Percentiles rank a stretch among this genome's conserved stretches.
Conservation (phyloP, 306 rosid genomes). For the Begonia loranthoides region DNA sequence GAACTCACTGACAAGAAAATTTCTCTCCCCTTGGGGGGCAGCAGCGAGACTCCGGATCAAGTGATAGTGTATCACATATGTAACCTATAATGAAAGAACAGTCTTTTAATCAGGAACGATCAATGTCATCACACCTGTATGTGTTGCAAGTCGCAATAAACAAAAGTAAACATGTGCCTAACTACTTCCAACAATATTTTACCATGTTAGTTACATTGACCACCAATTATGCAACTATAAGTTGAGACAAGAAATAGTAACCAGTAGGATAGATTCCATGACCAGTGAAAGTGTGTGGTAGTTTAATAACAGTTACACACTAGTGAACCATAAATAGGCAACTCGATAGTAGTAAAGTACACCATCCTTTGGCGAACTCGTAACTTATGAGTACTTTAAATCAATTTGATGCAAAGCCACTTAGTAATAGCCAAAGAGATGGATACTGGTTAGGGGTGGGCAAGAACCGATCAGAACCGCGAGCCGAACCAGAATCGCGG, state of each 20-base stretch:
- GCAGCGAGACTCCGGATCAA: constrained; percentile 57
- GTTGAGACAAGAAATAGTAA: neutral
- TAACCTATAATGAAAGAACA: constrained; percentile 35
- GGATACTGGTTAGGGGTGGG: too few relatives aligned
- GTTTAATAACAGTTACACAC: too few relatives aligned
- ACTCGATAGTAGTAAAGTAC: too few relatives aligned
- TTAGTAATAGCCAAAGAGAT: too few relatives aligned
- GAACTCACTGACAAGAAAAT: constrained; percentile 96
- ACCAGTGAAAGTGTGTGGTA: too few relatives aligned
- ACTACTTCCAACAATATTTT: neutral
- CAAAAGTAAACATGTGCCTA: neutral
- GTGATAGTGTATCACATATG: constrained; percentile 49
- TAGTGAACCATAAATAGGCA: too few relatives aligned
- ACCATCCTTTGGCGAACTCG: too few relatives aligned
- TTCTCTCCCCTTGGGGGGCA: constrained; percentile 55
- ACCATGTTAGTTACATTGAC: neutral
- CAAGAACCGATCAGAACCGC: too few relatives aligned
- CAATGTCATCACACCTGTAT: neutral
- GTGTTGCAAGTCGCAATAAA: neutral
- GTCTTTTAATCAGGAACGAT: neutral
- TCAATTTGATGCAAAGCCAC: too few relatives aligned
- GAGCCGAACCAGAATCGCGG: too few relatives aligned
- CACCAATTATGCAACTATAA: neutral
- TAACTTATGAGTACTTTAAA: too few relatives aligned
- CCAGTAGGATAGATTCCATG: neutral